These are phyloP conservation scores for Crithidia sp. DNA, from an alignment of 208 protist species.

Conservation along the genomic window DNA sequence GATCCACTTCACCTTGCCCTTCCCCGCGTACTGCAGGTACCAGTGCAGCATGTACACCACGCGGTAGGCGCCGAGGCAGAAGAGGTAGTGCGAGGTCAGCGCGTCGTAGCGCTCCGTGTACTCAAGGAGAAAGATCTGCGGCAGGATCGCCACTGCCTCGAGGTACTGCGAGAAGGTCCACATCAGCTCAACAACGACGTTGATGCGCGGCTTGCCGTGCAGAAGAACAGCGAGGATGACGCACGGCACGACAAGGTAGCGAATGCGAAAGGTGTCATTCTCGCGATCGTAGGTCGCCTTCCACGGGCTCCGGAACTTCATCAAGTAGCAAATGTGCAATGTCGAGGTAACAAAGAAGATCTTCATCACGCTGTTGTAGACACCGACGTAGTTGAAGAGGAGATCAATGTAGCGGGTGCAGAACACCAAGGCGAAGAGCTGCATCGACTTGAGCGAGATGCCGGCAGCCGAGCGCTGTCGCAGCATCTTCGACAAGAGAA, in stretches of 20 bases:
- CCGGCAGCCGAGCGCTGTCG: conserved; percentile 83
- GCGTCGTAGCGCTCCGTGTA: conserved; percentile 94
- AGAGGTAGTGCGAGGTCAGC: conserved; percentile 96
- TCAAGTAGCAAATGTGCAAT: conserved; percentile 93
- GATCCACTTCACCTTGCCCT: conserved; percentile 70
- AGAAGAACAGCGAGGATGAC: conserved; percentile 77
- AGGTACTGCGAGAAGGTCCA: conserved; percentile 97
- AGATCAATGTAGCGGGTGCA: conserved; percentile 95
- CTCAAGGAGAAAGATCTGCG: conserved; percentile 96
- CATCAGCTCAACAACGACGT: conserved; percentile 74
- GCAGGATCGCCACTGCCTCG: conserved; percentile 96
- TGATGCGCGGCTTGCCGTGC: conserved; percentile 41
- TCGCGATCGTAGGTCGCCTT: conserved; percentile 91
- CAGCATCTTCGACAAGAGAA: conserved; percentile 95
- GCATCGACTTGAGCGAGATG: conserved; percentile 95
- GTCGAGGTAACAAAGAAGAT: conserved; percentile 92
- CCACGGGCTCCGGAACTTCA: conserved; percentile 90
- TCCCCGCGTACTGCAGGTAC: conserved; percentile 85
- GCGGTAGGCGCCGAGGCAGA: conserved; percentile 94
- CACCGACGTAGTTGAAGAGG: conserved; percentile 72
- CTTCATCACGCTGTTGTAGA: conserved; percentile 97
- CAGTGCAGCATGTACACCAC: conserved; percentile 96
- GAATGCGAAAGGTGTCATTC: conserved; percentile 91
- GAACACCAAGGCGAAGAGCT: conserved; percentile 94
- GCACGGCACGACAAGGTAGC: conserved; percentile 88